Evolutionary conservation across 208 protist species (phyloP).

Genomic region (Porcisia hertigi): DNA sequence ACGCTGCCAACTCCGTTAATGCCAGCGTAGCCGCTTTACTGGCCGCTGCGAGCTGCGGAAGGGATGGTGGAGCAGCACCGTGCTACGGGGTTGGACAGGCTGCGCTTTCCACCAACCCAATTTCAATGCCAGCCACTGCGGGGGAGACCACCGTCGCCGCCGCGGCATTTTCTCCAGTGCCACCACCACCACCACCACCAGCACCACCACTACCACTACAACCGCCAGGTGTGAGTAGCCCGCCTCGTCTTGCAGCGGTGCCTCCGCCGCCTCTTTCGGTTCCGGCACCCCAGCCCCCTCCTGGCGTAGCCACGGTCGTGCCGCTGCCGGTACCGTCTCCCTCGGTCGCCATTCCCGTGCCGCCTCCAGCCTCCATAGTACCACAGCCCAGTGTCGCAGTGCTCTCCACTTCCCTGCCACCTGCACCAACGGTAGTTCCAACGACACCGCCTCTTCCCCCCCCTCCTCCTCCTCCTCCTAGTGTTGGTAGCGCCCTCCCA

Average conservation of each 20-base stretch:
- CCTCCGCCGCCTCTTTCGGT: background rate
- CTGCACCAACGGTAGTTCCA: background rate
- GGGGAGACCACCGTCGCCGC: background rate
- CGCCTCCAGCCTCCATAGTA: background rate
- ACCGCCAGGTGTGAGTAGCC: background rate
- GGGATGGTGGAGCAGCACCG: background rate
- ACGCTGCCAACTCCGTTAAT: background rate
- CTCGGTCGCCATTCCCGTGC: background rate
- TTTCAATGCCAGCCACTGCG: background rate
- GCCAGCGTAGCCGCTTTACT: constrained; percentile 17
- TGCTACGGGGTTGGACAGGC: constrained; percentile 33
- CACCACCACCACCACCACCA: constrained; percentile 5
- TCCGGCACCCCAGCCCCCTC: background rate
- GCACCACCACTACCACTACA: background rate
- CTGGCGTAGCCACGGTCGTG: background rate
- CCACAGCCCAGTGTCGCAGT: background rate
- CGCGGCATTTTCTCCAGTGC: background rate
- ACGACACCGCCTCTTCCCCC: background rate
- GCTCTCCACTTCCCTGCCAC: background rate
- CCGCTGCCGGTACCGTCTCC: background rate
- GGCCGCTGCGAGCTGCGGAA: constrained; percentile 1
- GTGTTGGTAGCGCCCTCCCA: background rate
- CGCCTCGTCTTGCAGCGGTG: background rate
- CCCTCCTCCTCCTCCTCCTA: background rate
- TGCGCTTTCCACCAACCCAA: background rate